Conservation (phyloP, 495 filamentous ascomycete species). For the Daldinia decipiens region DNA sequence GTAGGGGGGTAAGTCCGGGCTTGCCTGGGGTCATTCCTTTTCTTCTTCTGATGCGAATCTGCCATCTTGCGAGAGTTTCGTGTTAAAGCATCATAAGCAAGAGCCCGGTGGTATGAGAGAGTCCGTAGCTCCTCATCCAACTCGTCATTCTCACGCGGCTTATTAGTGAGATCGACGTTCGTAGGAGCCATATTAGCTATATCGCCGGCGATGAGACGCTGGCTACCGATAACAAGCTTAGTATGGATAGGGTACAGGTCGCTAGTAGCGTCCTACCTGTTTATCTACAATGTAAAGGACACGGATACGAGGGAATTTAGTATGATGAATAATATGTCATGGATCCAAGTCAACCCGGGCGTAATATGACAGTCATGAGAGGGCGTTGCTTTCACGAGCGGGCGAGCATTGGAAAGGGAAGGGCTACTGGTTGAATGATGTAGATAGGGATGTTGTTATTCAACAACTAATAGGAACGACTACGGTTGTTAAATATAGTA, state of each 20-base stretch:
- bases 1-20: neutral
- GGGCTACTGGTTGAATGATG: neutral
- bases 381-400: neutral
- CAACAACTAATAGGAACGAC: neutral
- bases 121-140: neutral
- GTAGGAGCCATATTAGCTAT: neutral
- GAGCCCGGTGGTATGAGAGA: constrained; percentile 13
- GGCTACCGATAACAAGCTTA: neutral
- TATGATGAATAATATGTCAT: neutral
- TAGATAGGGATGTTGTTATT: neutral
- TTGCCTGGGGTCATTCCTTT: neutral
- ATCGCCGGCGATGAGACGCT: neutral
- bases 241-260: neutral
- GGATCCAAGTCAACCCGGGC: neutral
- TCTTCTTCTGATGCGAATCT: neutral
- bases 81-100: constrained; percentile 21
- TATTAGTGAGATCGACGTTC: neutral
- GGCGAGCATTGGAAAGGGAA: neutral
- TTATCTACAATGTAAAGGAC: neutral
- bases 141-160: neutral
- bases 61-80: neutral
- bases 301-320: neutral
- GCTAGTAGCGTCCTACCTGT: no score
- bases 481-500: neutral
- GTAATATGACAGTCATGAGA: neutral